phyloP scores from a whole-genome alignment of 768 basidiomycete species.

The Kwoniella dendrophila region DNA sequence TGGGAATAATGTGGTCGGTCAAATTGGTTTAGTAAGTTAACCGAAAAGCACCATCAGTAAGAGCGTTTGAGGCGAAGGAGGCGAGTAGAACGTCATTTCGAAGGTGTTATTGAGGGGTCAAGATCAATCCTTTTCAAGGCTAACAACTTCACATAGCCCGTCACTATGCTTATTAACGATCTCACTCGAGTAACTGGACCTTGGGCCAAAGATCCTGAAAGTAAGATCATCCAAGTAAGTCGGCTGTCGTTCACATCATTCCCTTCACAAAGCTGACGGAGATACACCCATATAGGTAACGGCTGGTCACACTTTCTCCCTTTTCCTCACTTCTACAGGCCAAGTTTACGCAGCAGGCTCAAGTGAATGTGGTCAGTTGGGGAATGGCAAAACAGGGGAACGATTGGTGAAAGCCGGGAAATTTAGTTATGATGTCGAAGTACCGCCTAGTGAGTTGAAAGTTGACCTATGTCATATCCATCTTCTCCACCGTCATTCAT shows the following conservation, averaged over 20 bases:
- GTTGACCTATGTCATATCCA: not conserved
- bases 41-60: not conserved
- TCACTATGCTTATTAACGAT: constrained; percentile 27
- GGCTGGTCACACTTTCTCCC: constrained; percentile 80
- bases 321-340: constrained; percentile 79
- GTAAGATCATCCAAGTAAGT: constrained; percentile 49
- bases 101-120: not conserved
- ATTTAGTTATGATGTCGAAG: constrained; percentile 75
- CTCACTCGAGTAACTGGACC: constrained; percentile 47
- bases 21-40: constrained; percentile 68
- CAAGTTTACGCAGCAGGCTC: constrained; percentile 87
- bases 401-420: constrained; percentile 83
- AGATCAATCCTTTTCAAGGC: not conserved
- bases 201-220: constrained; percentile 41
- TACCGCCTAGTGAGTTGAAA: constrained; percentile 39
- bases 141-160: constrained; percentile 9
- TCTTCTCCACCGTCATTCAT: too few species aligned
- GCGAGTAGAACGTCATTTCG: not conserved
- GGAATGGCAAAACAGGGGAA: constrained; percentile 91
- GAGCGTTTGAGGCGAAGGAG: not conserved
- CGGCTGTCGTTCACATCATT: not conserved
- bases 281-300: constrained; percentile 63
- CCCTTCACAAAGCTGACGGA: not conserved
- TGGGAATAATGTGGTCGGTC: constrained; percentile 69
- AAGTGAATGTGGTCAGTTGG: constrained; percentile 88